Percentiles rank a stretch among this genome's conserved stretches.
phyloP scores from a whole-genome alignment of 371 early-diverging fungal genomes.

The Mucor indicus region DNA sequence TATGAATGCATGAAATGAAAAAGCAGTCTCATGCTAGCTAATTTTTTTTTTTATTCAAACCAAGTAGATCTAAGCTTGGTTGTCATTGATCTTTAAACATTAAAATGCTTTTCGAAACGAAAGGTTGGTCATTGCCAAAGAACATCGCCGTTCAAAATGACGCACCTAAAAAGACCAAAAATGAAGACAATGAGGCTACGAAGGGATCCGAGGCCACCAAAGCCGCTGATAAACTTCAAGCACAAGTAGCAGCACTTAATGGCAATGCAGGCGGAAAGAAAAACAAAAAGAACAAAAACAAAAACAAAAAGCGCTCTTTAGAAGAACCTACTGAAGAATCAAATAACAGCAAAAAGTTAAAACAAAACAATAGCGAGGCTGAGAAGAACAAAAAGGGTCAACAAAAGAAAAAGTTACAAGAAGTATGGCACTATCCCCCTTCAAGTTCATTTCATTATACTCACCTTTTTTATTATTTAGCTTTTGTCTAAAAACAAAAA shows the following conservation, averaged over 20 bases:
- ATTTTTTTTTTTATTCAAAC: neutral
- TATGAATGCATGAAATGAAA: neutral
- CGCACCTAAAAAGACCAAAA: slow-evolving; percentile 5
- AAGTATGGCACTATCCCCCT: too few relatives aligned
- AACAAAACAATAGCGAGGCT: slow-evolving; percentile 2
- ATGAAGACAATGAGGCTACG: slow-evolving; percentile 6
- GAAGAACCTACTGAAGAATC: slow-evolving; percentile 7
- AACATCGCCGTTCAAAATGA: slow-evolving; percentile 22
- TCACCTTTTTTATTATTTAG: neutral
- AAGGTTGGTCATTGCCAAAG: slow-evolving; percentile 40
- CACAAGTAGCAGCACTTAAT: slow-evolving; percentile 21
- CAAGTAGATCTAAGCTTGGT: too few relatives aligned
- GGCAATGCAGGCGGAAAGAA: slow-evolving; percentile 1
- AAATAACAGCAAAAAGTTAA: slow-evolving; percentile 6
- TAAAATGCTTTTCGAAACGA: slow-evolving; percentile 36
- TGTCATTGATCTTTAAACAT: neutral
- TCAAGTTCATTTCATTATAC: too few relatives aligned
- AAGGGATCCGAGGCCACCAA: slow-evolving; percentile 6
- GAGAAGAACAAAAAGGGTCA: slow-evolving; percentile 2
- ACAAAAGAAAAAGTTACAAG: slow-evolving; percentile 27
- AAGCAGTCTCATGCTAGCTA: neutral
- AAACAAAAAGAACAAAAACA: slow-evolving; percentile 12
- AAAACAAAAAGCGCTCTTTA: slow-evolving; percentile 15
- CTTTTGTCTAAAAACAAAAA: slow-evolving; percentile 12
- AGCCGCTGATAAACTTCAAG: slow-evolving; percentile 35